Evolutionary conservation across 768 basidiomycete genomes (phyloP).

Genomic region (Panellus pusillus): DNA sequence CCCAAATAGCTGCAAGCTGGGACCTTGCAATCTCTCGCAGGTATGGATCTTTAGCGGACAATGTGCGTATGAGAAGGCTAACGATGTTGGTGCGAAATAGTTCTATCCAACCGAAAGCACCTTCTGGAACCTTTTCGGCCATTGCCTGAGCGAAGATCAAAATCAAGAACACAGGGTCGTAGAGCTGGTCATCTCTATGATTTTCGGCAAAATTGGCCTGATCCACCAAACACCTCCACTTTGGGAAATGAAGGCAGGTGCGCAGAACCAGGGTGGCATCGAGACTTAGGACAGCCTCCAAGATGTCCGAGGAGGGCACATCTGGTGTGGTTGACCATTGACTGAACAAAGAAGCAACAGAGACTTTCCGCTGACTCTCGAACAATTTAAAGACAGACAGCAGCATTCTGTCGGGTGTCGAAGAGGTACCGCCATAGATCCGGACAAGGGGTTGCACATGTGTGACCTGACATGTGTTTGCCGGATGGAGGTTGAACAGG

Average conservation of each 20-base stretch:
- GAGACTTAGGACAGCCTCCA: slow-evolving; percentile 70
- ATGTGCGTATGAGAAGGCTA: slow-evolving; percentile 66
- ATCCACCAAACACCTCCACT: slow-evolving; percentile 53
- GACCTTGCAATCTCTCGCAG: slow-evolving; percentile 62
- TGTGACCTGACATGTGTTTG: slow-evolving; percentile 81
- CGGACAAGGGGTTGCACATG: slow-evolving; percentile 77
- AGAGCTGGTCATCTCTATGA: slow-evolving; percentile 45
- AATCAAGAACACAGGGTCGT: slow-evolving; percentile 80
- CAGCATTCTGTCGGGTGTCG: slow-evolving; percentile 60
- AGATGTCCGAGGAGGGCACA: slow-evolving; percentile 41
- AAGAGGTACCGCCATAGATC: slow-evolving; percentile 77
- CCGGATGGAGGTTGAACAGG: slow-evolving; percentile 75
- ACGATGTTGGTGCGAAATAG: slow-evolving; percentile 80
- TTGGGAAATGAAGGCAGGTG: slow-evolving; percentile 72
- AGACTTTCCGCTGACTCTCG: slow-evolving; percentile 66
- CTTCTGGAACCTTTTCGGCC: slow-evolving; percentile 54
- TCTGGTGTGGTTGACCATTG: slow-evolving; percentile 61
- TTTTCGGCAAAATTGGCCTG: slow-evolving; percentile 27
- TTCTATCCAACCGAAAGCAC: slow-evolving; percentile 80
- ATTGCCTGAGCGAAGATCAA: slow-evolving; percentile 67
- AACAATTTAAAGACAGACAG: slow-evolving; percentile 79
- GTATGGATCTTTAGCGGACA: slow-evolving; percentile 64
- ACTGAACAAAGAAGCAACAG: slow-evolving; percentile 61
- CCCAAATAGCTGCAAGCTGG: slow-evolving; percentile 62
- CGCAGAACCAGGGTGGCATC: slow-evolving; percentile 69